Evolutionary conservation across 2,329 filamentous ascomycete genomes (phyloP).

Genomic region (Harringtonia lauricola): DNA sequence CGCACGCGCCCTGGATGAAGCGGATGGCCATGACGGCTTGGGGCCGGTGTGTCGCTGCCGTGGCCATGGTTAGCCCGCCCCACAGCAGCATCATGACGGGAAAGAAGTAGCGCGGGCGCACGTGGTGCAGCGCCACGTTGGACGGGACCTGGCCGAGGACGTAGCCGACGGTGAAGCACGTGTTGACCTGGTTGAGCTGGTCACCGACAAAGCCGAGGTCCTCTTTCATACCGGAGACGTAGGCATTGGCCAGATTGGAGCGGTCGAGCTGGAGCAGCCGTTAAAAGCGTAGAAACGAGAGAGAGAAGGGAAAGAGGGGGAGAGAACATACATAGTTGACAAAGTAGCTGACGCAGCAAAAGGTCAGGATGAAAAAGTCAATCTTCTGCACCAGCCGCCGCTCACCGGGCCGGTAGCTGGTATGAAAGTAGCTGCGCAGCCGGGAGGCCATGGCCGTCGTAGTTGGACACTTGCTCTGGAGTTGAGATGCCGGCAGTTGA

Average conservation of each 20-base stretch:
- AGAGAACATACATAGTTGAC: constrained; percentile 32
- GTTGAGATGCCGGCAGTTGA: too few species aligned
- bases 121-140: constrained; percentile 50
- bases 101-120: constrained; percentile 53
- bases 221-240: constrained; percentile 42
- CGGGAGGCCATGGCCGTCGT: constrained; percentile 10
- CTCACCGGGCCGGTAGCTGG: constrained; percentile 18
- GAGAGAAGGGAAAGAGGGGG: neutral
- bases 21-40: constrained; percentile 49
- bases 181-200: constrained; percentile 42
- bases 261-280: constrained; percentile 27
- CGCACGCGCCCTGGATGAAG: constrained; percentile 42
- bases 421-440: constrained; percentile 9
- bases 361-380: constrained; percentile 54
- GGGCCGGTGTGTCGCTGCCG: constrained; percentile 38
- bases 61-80: constrained; percentile 53
- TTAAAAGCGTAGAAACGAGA: neutral
- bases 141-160: constrained; percentile 49
- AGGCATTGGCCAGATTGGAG: constrained; percentile 41
- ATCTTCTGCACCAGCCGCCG: constrained; percentile 9
- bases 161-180: constrained; percentile 34
- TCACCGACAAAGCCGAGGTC: constrained; percentile 35
- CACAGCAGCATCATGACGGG: constrained; percentile 53
- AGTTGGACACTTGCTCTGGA: too few species aligned
- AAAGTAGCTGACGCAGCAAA: constrained; percentile 49